Percentiles rank a stretch among this genome's conserved stretches.
Evolutionary conservation across 1,139 yeast species (phyloP).

Genomic region (Yamadazyma mexicana): DNA sequence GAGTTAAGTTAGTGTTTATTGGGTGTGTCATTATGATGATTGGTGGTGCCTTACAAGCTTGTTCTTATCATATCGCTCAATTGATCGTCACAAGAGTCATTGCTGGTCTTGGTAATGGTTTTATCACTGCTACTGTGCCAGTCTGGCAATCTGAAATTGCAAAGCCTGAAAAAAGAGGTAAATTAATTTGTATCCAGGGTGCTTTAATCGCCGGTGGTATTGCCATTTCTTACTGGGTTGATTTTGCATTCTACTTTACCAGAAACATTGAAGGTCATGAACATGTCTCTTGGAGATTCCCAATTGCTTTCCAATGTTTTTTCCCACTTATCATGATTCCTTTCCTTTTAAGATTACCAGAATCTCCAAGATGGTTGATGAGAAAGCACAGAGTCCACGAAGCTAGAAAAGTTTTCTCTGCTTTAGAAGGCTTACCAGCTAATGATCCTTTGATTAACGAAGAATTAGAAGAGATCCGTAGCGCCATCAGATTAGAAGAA

Average conservation of each 20-base stretch:
- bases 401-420: slow-evolving; percentile 49
- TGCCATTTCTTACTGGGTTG: slow-evolving; percentile 45
- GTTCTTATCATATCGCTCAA: slow-evolving; percentile 32
- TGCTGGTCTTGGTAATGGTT: slow-evolving; percentile 44
- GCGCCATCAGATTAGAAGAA: slow-evolving; percentile 28
- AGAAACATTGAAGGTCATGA: slow-evolving; percentile 14
- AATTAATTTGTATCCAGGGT: slow-evolving; percentile 36
- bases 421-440: slow-evolving; percentile 37
- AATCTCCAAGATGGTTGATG: slow-evolving; percentile 53
- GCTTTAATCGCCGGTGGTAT: slow-evolving; percentile 40
- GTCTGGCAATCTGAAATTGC: slow-evolving; percentile 41
- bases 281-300: slow-evolving; percentile 43
- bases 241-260: slow-evolving; percentile 43
- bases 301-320: slow-evolving; percentile 45
- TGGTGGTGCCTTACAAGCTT: slow-evolving; percentile 39
- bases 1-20: slow-evolving; percentile 30
- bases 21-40: slow-evolving; percentile 34
- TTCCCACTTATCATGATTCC: slow-evolving; percentile 33
- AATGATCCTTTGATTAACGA: slow-evolving; percentile 25
- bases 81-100: slow-evolving; percentile 42
- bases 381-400: slow-evolving; percentile 42
- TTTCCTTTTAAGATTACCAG: slow-evolving; percentile 40
- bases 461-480: slow-evolving; percentile 31
- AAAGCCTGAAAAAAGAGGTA: slow-evolving; percentile 35
- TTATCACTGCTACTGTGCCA: slow-evolving; percentile 40